These are phyloP conservation scores for Knoxdaviesia proteae DNA, from an alignment of 2,329 filamentous ascomycete genomes.

Conservation along the genomic window DNA sequence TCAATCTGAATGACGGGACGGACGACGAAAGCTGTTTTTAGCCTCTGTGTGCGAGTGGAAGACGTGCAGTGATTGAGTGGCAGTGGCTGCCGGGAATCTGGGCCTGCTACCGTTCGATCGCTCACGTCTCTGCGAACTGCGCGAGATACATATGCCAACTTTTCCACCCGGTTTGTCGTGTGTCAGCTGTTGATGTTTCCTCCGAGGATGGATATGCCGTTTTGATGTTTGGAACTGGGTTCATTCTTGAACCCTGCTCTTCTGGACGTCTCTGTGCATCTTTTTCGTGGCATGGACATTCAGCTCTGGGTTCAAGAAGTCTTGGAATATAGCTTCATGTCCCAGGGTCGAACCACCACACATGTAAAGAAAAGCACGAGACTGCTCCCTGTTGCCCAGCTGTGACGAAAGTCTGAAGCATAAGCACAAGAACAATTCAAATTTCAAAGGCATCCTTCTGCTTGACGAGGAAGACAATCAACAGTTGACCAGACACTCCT, in stretches of 20 bases:
- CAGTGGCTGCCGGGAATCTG: background rate
- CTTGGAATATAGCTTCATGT: no score
- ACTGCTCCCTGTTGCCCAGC: background rate
- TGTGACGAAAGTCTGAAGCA: slow-evolving; percentile 11
- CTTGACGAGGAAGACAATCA: slow-evolving; percentile 5
- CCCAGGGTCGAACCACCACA: no score
- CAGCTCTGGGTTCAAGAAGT: no score
- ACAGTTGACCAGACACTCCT: background rate
- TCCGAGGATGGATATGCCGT: slow-evolving; percentile 3
- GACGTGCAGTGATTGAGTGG: slow-evolving; percentile 2
- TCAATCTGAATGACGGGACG: no score
- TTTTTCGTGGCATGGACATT: no score
- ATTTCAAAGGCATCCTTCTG: slow-evolving; percentile 3
- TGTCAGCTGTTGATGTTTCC: slow-evolving; percentile 1
- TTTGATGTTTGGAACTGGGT: background rate
- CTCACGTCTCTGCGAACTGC: slow-evolving; percentile 5
- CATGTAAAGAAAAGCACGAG: no score
- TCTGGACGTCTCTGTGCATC: no score
- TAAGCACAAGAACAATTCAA: background rate
- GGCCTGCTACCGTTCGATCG: background rate
- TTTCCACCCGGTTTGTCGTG: background rate
- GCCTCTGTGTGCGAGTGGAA: slow-evolving; percentile 31
- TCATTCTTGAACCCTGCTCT: slow-evolving; percentile 1
- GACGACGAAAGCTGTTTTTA: slow-evolving; percentile 8
- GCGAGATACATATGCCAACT: background rate